These are phyloP conservation scores for Erythrophleum fordii DNA, from an alignment of 306 rosid species.

Conservation along the genomic window DNA sequence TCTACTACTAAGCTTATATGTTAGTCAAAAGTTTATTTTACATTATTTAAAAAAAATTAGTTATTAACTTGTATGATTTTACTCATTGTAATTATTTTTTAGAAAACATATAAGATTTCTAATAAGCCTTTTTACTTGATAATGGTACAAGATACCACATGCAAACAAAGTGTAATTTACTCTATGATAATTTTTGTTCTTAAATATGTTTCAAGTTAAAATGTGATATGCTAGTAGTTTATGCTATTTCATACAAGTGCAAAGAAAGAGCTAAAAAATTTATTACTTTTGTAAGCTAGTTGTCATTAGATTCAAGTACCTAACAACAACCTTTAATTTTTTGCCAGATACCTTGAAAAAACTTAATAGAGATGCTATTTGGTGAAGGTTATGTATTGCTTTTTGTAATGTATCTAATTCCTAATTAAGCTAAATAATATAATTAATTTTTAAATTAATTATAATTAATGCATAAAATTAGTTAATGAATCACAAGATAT, in stretches of 20 bases:
- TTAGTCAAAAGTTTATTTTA: constrained; percentile 19
- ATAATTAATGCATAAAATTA: too few species aligned
- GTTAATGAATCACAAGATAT: too few species aligned
- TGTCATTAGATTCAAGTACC: constrained; percentile 21
- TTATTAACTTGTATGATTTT: constrained; percentile 16
- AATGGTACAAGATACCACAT: constrained; percentile 91
- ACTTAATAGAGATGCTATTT: constrained; percentile 97
- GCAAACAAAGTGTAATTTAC: too few species aligned
- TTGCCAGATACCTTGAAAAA: constrained; percentile 85
- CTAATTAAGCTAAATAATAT: too few species aligned
- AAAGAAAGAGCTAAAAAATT: constrained; percentile 8
- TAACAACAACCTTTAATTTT: constrained; percentile 32
- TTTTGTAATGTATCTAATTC: too few species aligned
- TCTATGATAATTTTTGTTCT: constrained; percentile 6
- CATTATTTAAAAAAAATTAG: constrained; percentile 6
- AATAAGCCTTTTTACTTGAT: constrained; percentile 50
- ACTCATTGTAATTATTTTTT: not conserved
- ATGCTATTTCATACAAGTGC: constrained; percentile 2
- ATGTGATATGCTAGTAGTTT: constrained; percentile 13
- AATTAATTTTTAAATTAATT: too few species aligned
- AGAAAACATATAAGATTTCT: constrained; percentile 36
- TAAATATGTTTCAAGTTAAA: constrained; percentile 22
- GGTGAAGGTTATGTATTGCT: constrained; percentile 96
- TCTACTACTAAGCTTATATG: constrained; percentile 23
- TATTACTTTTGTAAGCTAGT: constrained; percentile 18